These are phyloP conservation scores for Suzukiozyma palmioleophila DNA, from an alignment of 1,139 yeast genomes.

Conservation along the genomic window DNA sequence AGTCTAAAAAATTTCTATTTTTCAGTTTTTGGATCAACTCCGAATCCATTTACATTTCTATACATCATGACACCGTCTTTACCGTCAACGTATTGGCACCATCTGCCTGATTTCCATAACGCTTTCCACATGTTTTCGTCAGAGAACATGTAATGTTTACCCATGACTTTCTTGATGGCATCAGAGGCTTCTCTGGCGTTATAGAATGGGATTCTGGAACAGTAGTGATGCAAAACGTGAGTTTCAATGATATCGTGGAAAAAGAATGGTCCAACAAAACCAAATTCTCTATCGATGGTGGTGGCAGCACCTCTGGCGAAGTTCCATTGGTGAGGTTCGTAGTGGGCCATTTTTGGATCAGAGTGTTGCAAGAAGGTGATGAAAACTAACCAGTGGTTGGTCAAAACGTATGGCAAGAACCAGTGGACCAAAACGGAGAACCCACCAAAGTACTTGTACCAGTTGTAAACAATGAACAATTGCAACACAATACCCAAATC, in stretches of 20 bases:
- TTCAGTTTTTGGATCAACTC: conserved; percentile 35
- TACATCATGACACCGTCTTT: conserved; percentile 60
- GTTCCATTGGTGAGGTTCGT: conserved; percentile 70
- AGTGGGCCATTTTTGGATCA: conserved; percentile 77
- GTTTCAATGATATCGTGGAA: conserved; percentile 91
- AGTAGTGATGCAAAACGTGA: conserved; percentile 83
- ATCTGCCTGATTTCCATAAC: conserved; percentile 66
- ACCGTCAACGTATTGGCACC: conserved; percentile 83
- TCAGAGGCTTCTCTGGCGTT: conserved; percentile 77
- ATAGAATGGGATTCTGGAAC: conserved; percentile 82
- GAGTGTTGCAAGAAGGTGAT: conserved; percentile 84
- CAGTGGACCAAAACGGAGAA: conserved; percentile 66
- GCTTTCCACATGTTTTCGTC: conserved; percentile 72
- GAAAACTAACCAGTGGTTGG: conserved; percentile 87
- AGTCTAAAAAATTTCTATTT: conserved; percentile 5
- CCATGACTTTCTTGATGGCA: conserved; percentile 79
- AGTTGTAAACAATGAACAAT: conserved; percentile 51
- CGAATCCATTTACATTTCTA: conserved; percentile 51
- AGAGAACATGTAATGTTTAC: conserved; percentile 64
- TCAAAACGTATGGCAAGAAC: conserved; percentile 75
- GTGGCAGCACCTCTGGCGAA: conserved; percentile 89
- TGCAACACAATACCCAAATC: conserved; percentile 67
- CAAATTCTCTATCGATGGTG: conserved; percentile 80
- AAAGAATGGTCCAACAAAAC: conserved; percentile 72
- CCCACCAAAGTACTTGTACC: conserved; percentile 60